These are phyloP conservation scores for Massarina eburnea DNA, from an alignment of 2,329 filamentous ascomycete species.

Conservation along the genomic window DNA sequence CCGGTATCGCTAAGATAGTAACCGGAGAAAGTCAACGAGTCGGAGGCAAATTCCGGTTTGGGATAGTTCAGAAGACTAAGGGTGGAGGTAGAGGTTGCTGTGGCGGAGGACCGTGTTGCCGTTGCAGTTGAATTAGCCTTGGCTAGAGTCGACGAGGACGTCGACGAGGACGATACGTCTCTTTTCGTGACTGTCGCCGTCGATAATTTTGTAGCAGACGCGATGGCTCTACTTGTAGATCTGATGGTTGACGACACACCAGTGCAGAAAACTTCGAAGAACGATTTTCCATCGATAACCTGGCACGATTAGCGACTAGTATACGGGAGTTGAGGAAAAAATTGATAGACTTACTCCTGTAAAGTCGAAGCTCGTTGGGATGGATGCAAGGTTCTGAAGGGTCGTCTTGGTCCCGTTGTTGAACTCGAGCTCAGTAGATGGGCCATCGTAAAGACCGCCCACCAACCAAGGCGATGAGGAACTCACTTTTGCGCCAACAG, in stretches of 20 bases:
- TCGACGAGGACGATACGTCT: neutral
- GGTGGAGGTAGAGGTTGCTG: conserved; percentile 3
- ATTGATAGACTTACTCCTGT: conserved; percentile 6
- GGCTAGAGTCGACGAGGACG: conserved; percentile 21
- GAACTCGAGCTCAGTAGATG: conserved; percentile 15
- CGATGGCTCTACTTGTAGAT: too few species aligned
- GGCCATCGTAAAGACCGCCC: conserved; percentile 13
- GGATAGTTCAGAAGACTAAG: conserved; percentile 34
- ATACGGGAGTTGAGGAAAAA: neutral
- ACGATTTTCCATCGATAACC: conserved; percentile 35
- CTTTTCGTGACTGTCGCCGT: neutral
- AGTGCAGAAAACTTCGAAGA: conserved; percentile 37
- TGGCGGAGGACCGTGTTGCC: conserved; percentile 1
- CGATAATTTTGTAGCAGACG: neutral
- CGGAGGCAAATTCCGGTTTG: conserved; percentile 29
- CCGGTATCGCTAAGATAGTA: conserved; percentile 44
- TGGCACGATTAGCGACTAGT: neutral
- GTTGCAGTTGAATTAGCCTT: neutral
- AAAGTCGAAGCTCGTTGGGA: conserved; percentile 18
- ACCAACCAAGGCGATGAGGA: conserved; percentile 11
- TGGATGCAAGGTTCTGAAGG: conserved; percentile 27
- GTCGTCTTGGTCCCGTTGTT: conserved; percentile 19
- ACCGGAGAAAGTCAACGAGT: conserved; percentile 31
- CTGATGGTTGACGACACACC: neutral
- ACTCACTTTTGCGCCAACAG: conserved; percentile 15